A percentile compares a stretch with the other conserved stretches of the same genome.
Conservation (phyloP, 805 yeast species). For the Sugiyamaella americana region DNA sequence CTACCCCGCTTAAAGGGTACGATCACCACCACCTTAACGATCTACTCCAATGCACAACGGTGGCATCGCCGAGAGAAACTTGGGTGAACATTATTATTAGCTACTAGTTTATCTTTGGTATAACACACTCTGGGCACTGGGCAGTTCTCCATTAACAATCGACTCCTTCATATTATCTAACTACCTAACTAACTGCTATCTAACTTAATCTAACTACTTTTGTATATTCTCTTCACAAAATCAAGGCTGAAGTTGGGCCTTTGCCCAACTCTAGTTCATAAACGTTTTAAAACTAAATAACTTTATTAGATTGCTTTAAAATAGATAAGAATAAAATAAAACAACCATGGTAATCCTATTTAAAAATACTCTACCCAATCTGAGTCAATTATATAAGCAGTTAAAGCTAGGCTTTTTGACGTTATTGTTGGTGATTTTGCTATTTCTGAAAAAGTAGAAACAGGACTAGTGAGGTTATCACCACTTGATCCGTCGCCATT, state of each 20-base stretch:
- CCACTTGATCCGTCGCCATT: not conserved
- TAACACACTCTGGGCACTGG: too few relatives aligned
- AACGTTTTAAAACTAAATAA: not conserved
- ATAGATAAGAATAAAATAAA: too few relatives aligned
- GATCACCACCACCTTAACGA: too few relatives aligned
- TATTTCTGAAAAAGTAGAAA: not conserved
- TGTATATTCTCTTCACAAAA: not conserved
- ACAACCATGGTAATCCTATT: too few relatives aligned
- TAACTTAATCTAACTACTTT: not conserved
- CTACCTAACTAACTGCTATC: conserved; percentile 2
- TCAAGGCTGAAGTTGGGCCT: not conserved
- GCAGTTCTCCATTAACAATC: too few relatives aligned
- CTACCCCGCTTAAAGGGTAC: too few relatives aligned
- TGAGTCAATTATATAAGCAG: conserved; percentile 5
- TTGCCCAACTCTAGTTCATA: conserved; percentile 1
- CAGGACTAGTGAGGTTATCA: not conserved
- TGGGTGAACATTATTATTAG: too few relatives aligned
- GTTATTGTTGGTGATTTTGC: conserved; percentile 2
- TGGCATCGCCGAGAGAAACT: too few relatives aligned
- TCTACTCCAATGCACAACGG: too few relatives aligned
- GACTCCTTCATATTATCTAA: too few relatives aligned
- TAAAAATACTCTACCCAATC: not conserved
- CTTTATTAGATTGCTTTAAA: too few relatives aligned
- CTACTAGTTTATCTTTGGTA: too few relatives aligned
- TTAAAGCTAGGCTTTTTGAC: conserved; percentile 5